Conservation (phyloP, 192 early-diverging fungal genomes). For the Coemansia sp. region DNA sequence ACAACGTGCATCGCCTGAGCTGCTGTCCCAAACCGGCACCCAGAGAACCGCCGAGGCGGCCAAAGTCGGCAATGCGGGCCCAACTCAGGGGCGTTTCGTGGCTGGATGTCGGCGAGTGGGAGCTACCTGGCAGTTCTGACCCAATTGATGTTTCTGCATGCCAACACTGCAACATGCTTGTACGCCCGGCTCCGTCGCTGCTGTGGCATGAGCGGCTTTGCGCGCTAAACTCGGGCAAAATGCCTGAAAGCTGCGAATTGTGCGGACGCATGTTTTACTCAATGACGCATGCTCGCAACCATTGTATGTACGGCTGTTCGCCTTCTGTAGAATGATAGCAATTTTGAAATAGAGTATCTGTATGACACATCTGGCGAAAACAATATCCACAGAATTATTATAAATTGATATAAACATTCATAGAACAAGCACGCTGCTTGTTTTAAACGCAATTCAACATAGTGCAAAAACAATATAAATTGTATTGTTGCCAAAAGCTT, state of each 20-base stretch:
- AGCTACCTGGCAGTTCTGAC: background rate
- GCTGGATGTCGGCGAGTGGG: slow-evolving; percentile 19
- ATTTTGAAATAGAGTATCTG: no score
- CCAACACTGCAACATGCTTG: slow-evolving; percentile 37
- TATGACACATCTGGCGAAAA: no score
- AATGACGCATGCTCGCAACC: slow-evolving; percentile 34
- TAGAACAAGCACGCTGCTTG: no score
- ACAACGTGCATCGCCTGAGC: background rate
- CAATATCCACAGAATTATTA: no score
- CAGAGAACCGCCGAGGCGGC: background rate
- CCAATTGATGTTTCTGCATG: slow-evolving; percentile 4
- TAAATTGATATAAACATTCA: no score
- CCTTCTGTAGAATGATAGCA: slow-evolving; percentile 9
- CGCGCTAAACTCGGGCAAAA: slow-evolving; percentile 5
- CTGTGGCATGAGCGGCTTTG: slow-evolving; percentile 45
- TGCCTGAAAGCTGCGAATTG: slow-evolving; percentile 17
- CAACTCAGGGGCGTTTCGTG: slow-evolving; percentile 29
- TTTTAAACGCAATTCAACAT: no score
- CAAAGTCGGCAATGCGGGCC: slow-evolving; percentile 1
- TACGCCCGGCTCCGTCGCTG: slow-evolving; percentile 21
- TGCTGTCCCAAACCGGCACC: background rate
- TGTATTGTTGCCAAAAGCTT: no score
- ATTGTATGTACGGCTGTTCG: slow-evolving; percentile 40
- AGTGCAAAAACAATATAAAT: no score
- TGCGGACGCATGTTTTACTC: slow-evolving; percentile 21